These are phyloP conservation scores for Syzygium oleosum DNA, from an alignment of 345 rosid genomes.

Conservation along the genomic window DNA sequence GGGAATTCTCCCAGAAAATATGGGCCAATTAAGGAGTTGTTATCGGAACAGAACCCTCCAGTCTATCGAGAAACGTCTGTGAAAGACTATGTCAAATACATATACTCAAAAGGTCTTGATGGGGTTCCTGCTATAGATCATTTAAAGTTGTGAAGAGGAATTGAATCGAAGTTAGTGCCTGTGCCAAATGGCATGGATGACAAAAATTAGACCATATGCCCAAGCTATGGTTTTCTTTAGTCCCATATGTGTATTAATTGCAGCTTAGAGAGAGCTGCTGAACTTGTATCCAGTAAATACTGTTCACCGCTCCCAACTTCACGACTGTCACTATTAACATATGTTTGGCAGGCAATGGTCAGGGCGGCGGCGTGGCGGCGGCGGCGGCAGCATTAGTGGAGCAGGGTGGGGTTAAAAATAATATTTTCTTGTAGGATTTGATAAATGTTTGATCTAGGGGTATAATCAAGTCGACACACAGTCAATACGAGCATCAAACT, in stretches of 20 bases:
- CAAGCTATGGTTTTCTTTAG: background rate
- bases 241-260: background rate
- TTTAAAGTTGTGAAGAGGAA: constrained; percentile 6
- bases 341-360: too few relatives aligned
- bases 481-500: too few relatives aligned
- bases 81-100: constrained; percentile 4
- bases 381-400: too few relatives aligned
- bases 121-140: constrained; percentile 2
- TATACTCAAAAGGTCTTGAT: constrained; percentile 8
- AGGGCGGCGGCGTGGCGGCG: too few relatives aligned
- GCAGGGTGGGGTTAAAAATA: too few relatives aligned
- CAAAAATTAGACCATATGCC: too few relatives aligned
- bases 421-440: too few relatives aligned
- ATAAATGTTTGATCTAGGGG: too few relatives aligned
- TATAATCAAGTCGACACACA: too few relatives aligned
- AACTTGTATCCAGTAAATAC: background rate
- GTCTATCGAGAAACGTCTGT: constrained; percentile 14
- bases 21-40: constrained; percentile 23
- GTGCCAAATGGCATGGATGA: background rate
- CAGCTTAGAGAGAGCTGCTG: background rate
- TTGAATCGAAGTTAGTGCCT: background rate
- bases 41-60: constrained; percentile 22
- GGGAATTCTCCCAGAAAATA: background rate
- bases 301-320: background rate
- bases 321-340: too few relatives aligned